These are phyloP conservation scores for Chlorella sp. DNA, from an alignment of 139 green algal species.

Conservation along the genomic window DNA sequence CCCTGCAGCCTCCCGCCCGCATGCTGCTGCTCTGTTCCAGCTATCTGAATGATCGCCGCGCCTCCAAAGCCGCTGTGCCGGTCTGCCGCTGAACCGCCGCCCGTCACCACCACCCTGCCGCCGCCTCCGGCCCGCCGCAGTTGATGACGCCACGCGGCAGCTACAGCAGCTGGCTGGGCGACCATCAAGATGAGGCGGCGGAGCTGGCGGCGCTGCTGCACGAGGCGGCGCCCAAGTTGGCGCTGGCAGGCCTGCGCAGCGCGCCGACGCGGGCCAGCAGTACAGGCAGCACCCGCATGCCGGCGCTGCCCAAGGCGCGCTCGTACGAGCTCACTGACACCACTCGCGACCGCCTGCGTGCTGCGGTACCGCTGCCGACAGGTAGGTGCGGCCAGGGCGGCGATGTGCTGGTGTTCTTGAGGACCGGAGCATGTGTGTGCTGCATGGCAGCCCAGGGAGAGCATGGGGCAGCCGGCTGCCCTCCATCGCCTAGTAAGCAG, in stretches of 20 bases:
- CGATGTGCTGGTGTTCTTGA: too few species aligned
- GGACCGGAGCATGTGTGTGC: too few species aligned
- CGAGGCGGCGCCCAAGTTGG: conserved; percentile 63
- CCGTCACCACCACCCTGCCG: not conserved
- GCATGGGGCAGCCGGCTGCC: not conserved
- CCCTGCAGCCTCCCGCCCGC: too few species aligned
- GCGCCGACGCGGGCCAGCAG: not conserved
- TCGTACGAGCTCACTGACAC: conserved; percentile 31
- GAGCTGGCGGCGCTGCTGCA: conserved; percentile 77
- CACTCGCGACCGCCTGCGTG: conserved; percentile 34
- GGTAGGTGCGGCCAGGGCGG: conserved; percentile 20
- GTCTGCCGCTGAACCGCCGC: not conserved
- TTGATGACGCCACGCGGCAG: not conserved
- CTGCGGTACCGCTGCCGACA: conserved; percentile 50
- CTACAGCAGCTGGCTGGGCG: conserved; percentile 23
- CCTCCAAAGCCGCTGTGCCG: too few species aligned
- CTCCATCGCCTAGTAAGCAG: too few species aligned
- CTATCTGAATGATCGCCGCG: too few species aligned
- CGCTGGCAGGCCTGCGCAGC: conserved; percentile 21
- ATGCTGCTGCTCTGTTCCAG: too few species aligned
- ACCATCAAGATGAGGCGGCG: conserved; percentile 55
- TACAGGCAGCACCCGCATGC: not conserved
- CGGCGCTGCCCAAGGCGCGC: conserved; percentile 4
- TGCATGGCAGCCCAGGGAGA: not conserved
- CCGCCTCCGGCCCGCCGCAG: not conserved